phyloP scores from a whole-genome alignment of 2,329 filamentous ascomycete species.

The Xylaria sp. region DNA sequence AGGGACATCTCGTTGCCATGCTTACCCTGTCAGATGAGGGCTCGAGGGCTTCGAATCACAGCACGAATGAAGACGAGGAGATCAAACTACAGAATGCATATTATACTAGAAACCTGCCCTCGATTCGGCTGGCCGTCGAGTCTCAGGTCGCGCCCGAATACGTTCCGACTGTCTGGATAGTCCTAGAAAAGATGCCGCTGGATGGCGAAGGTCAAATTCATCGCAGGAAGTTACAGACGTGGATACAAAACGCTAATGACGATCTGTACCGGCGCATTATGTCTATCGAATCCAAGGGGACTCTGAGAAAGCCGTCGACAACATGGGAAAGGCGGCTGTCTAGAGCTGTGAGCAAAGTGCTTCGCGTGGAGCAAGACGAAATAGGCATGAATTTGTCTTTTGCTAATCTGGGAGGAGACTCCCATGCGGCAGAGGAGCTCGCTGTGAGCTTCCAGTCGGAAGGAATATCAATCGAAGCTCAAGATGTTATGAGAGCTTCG shows the following conservation, averaged over 20 bases:
- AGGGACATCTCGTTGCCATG: slow-evolving; percentile 61
- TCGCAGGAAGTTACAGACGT: slow-evolving; percentile 60
- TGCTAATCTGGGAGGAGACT: slow-evolving; percentile 55
- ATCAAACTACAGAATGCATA: slow-evolving; percentile 56
- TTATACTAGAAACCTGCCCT: slow-evolving; percentile 56
- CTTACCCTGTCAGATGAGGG: slow-evolving; percentile 54
- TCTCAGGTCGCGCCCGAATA: slow-evolving; percentile 52
- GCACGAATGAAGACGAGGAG: slow-evolving; percentile 44
- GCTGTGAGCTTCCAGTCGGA: slow-evolving; percentile 54
- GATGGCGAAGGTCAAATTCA: slow-evolving; percentile 55
- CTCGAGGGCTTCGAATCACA: slow-evolving; percentile 40
- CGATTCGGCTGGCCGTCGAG: slow-evolving; percentile 53
- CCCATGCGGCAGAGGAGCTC: slow-evolving; percentile 54
- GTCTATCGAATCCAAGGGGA: slow-evolving; percentile 54
- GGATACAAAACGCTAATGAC: slow-evolving; percentile 65
- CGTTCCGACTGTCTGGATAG: slow-evolving; percentile 61
- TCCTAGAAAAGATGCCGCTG: slow-evolving; percentile 59
- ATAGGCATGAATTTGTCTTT: slow-evolving; percentile 58
- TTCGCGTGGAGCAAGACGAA: slow-evolving; percentile 53
- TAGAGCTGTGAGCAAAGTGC: slow-evolving; percentile 52
- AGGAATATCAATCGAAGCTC: slow-evolving; percentile 52
- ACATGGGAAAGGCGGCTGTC: slow-evolving; percentile 56
- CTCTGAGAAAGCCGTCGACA: slow-evolving; percentile 51
- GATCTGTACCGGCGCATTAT: slow-evolving; percentile 59
- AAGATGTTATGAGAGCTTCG: slow-evolving; percentile 53